Evolutionary conservation across 2,329 filamentous ascomycete genomes (phyloP).

Genomic region (Fusarium gaditjirri): DNA sequence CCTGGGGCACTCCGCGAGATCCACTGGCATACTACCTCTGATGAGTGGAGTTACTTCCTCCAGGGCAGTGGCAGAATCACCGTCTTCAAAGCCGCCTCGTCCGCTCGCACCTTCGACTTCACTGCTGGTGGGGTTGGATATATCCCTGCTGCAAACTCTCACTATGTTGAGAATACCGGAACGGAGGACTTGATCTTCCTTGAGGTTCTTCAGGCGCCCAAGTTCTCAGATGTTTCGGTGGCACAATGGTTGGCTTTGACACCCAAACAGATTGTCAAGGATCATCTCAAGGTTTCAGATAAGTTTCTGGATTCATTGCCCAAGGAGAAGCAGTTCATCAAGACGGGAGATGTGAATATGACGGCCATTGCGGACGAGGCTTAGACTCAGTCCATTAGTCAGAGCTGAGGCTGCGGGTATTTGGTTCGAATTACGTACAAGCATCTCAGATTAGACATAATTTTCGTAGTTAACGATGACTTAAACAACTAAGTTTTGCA

Average conservation of each 20-base stretch:
- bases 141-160: constrained; percentile 10
- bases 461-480: neutral
- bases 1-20: constrained; percentile 12
- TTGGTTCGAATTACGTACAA: too few species aligned
- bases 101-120: constrained; percentile 10
- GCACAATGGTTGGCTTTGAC: constrained; percentile 20
- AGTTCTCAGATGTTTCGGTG: constrained; percentile 13
- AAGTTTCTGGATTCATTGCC: constrained; percentile 12
- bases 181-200: constrained; percentile 12
- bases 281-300: constrained; percentile 13
- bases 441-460: too few species aligned
- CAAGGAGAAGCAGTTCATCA: constrained; percentile 16
- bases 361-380: neutral
- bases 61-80: constrained; percentile 11
- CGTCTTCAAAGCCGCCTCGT: constrained; percentile 2
- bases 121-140: constrained; percentile 11
- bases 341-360: constrained; percentile 2
- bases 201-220: constrained; percentile 11
- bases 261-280: constrained; percentile 11
- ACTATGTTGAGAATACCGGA: constrained; percentile 20
- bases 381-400: neutral
- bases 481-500: too few species aligned
- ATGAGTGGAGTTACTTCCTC: constrained; percentile 20
- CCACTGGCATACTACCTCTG: constrained; percentile 18
- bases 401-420: too few species aligned